Evolutionary conservation across 1,139 yeast species (phyloP), one percentile per base, ranked within the genome.

Genomic region (Insectozyma bohioensis): DNA sequence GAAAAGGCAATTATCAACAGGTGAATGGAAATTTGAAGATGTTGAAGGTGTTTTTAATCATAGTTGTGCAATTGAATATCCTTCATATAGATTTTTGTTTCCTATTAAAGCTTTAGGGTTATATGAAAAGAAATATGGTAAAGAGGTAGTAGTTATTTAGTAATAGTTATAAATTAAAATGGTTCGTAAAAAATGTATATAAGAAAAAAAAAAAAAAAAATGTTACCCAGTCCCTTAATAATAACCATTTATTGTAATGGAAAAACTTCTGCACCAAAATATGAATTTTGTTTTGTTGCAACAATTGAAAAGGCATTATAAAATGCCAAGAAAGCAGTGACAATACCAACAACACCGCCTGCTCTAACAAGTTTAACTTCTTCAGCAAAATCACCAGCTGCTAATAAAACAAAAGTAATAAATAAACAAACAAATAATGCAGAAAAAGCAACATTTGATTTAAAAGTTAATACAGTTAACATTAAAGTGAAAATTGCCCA

Each of bases 31-130:
- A 36, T 82, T 75, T 52, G 96, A 92, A 52, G 85, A 78, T 32
- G 79, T 85, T 15, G 97, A 92, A 58, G 99, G 99, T 31, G 97
- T 92, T 0, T 94, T 94, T 68, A 94, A 94, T 56, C 97, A 92
- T 52, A 64, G 72, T 25, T 79, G 86, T 68, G 97, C 95, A 2
- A 94, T 94, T 51, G 97, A 92, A 56, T 94, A 94, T 54, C 98
- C 98, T 27, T 85, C 87, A 44, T 94, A 94, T 62, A 79, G 85
- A 60, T 92, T 84, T 51, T 67, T 88, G 42, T 94, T 94, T 59
- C 82, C 97, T 2, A 85, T 92, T 51, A 92, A 92, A 56, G 98
- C 98, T 0, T 64, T 92, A 31, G 98, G 98, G 1, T 67, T 92
- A 49, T 90, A 83, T 47, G 55, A 55, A 12, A 61, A 65, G 28